phyloP scores from a whole-genome alignment of 164 flowering plant genomes.

The Magnolia sinica region DNA sequence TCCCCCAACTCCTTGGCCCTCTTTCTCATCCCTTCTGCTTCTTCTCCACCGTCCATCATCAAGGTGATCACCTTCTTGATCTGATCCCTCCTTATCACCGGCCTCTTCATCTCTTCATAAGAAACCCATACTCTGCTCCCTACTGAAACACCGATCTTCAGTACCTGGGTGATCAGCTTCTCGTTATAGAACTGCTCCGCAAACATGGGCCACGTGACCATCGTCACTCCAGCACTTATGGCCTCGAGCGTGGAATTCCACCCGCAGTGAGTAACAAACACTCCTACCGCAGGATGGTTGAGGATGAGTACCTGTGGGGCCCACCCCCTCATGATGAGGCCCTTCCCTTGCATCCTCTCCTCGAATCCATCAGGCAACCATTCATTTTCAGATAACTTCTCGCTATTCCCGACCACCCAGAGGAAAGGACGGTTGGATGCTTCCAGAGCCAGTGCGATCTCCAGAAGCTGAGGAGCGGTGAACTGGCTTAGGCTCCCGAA shows the following conservation, averaged over 20 bases:
- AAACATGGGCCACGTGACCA: slow-evolving; percentile 64
- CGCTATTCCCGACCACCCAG: slow-evolving; percentile 30
- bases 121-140: slow-evolving; percentile 15
- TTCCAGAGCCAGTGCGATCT: slow-evolving; percentile 39
- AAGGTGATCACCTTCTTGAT: slow-evolving; percentile 17
- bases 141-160: slow-evolving; percentile 36
- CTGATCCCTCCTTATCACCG: slow-evolving; percentile 10
- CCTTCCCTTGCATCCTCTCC: slow-evolving; percentile 20
- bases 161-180: slow-evolving; percentile 38
- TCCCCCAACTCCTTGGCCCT: slow-evolving; percentile 19
- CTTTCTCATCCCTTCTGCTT: slow-evolving; percentile 21
- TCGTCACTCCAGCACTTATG: slow-evolving; percentile 41
- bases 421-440: slow-evolving; percentile 32
- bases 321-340: slow-evolving; percentile 35
- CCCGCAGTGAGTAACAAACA: slow-evolving; percentile 37
- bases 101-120: background rate
- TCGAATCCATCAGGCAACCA: slow-evolving; percentile 18
- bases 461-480: slow-evolving; percentile 22
- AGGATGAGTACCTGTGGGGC: slow-evolving; percentile 40
- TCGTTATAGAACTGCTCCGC: slow-evolving; percentile 59
- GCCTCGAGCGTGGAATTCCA: slow-evolving; percentile 71
- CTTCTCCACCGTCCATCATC: slow-evolving; percentile 28
- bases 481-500: slow-evolving; percentile 32
- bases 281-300: slow-evolving; percentile 28
- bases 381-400: background rate